Percentiles rank a stretch among this genome's conserved stretches.
Evolutionary conservation across 2,329 filamentous ascomycete genomes (phyloP).

Genomic region (Stachybotrys chartarum): DNA sequence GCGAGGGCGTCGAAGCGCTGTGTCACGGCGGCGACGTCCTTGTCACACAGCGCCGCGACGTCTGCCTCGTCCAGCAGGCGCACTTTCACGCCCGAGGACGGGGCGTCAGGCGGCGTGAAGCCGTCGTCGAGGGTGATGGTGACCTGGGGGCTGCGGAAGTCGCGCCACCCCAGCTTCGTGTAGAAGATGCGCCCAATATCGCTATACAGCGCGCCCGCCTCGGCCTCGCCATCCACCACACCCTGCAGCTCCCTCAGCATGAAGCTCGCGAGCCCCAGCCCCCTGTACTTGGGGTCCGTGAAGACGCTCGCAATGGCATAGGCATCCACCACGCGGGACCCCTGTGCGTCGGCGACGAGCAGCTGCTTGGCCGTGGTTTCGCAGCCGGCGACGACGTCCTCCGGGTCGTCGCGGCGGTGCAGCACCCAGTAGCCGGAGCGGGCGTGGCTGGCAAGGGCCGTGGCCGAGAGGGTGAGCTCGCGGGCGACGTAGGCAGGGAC

Average conservation of each 20-base stretch:
- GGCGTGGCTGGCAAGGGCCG: background rate
- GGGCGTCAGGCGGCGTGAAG: background rate
- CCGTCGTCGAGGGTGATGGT: background rate
- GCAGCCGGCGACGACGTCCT: background rate
- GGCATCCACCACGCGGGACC: background rate
- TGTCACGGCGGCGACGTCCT: background rate
- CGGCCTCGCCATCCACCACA: background rate
- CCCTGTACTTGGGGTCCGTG: background rate
- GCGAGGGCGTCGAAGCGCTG: background rate
- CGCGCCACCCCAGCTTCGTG: background rate
- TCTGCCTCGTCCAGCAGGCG: background rate
- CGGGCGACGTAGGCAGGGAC: background rate
- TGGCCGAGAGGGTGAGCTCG: background rate
- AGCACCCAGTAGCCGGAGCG: background rate
- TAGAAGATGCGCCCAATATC: background rate
- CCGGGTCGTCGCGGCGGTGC: background rate
- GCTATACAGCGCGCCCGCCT: background rate
- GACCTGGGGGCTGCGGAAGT: background rate
- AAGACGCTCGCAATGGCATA: conserved; percentile 1
- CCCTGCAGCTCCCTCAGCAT: background rate
- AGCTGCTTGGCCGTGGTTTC: background rate
- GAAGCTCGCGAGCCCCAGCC: background rate
- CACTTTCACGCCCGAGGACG: background rate
- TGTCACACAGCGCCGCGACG: background rate
- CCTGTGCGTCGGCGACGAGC: background rate